A percentile compares a stretch with the other conserved stretches of the same genome.
Evolutionary conservation across 176 grass and related monocot species (phyloP).

Genomic region (Calamus simplicifolius): DNA sequence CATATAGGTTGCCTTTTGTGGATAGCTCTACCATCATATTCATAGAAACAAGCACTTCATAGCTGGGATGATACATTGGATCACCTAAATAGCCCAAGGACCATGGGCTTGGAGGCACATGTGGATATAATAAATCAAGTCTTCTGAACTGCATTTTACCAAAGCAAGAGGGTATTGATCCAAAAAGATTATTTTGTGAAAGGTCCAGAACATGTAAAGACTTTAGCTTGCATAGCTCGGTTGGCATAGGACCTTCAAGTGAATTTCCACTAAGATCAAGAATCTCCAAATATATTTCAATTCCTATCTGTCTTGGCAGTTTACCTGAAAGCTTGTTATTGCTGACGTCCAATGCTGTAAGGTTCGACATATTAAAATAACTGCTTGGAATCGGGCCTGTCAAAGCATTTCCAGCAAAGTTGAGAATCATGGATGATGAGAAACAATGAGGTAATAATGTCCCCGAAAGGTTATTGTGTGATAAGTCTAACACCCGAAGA

Average conservation of each 20-base stretch:
- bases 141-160: not conserved
- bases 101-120: too few species aligned
- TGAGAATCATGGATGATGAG: not conserved
- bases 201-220: conserved; percentile 5
- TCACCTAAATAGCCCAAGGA: too few species aligned
- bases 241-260: conserved; percentile 9
- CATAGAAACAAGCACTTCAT: too few species aligned
- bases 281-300: not conserved
- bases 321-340: conserved; percentile 8
- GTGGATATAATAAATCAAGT: not conserved
- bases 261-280: conserved; percentile 2
- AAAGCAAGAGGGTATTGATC: conserved; percentile 28
- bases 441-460: conserved; percentile 5
- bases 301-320: not conserved
- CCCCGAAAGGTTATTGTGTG: conserved; percentile 11
- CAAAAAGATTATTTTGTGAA: conserved; percentile 9
- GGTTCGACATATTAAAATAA: not conserved
- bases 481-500: not conserved
- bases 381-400: not conserved
- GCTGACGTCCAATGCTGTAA: conserved; percentile 5
- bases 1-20: conserved; percentile 1
- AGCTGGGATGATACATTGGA: too few species aligned
- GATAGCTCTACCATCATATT: not conserved
- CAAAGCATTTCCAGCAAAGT: conserved; percentile 5
- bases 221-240: not conserved